These are phyloP conservation scores for Alternaria brassicae DNA, from an alignment of 2,329 filamentous ascomycete species.

Conservation along the genomic window DNA sequence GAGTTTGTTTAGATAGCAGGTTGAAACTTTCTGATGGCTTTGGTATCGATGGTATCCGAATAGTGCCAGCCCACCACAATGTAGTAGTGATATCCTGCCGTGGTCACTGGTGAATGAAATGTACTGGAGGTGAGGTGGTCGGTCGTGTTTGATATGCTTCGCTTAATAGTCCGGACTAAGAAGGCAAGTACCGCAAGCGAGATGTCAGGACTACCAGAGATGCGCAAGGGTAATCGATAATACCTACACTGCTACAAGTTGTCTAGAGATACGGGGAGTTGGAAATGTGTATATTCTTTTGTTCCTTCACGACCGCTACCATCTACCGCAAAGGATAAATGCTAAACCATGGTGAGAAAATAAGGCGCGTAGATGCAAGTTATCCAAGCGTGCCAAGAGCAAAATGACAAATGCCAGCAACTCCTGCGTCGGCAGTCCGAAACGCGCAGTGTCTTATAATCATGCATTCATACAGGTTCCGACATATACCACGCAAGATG, in stretches of 20 bases:
- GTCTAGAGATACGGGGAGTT: not conserved
- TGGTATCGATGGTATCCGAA: not conserved
- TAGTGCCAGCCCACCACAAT: not conserved
- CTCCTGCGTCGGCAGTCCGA: not conserved
- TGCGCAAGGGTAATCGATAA: not conserved
- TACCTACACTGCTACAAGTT: not conserved
- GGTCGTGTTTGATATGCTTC: not conserved
- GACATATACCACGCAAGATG: not conserved
- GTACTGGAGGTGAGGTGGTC: not conserved
- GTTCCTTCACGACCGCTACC: not conserved
- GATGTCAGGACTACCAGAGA: not conserved
- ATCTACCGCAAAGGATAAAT: not conserved
- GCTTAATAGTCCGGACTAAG: not conserved
- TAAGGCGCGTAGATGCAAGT: not conserved
- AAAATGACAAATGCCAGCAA: not conserved
- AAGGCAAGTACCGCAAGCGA: not conserved
- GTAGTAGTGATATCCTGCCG: not conserved
- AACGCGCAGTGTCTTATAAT: constrained; percentile 5
- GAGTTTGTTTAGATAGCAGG: not conserved
- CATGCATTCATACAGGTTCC: constrained; percentile 1
- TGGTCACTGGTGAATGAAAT: not conserved
- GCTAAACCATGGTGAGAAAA: not conserved
- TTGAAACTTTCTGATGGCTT: not conserved
- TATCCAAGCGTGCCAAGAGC: not conserved
- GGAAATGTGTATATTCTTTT: not conserved